Percentiles rank a stretch among this genome's conserved stretches.
Evolutionary conservation across 805 yeast genomes (phyloP).

Genomic region (Wickerhamomyces ciferrii): DNA sequence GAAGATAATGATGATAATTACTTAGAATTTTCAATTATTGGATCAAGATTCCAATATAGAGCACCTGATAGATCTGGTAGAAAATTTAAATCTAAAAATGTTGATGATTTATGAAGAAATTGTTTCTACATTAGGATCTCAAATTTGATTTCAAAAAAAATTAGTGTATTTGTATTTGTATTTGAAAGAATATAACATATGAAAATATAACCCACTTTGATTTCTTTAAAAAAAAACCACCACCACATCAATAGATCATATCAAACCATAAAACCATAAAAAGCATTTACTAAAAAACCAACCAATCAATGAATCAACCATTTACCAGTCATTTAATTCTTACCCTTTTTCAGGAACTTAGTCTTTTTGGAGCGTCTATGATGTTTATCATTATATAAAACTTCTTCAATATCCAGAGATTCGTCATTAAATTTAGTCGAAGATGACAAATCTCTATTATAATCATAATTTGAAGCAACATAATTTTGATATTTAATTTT

Average conservation of each 20-base stretch:
- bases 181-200: background rate
- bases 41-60: constrained; percentile 72
- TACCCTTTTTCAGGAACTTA: background rate
- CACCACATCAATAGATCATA: no score
- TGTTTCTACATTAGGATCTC: no score
- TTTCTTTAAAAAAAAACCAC: background rate
- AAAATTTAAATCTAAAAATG: constrained; percentile 78
- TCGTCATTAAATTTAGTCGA: background rate
- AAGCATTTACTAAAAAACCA: no score
- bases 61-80: constrained; percentile 77
- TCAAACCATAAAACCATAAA: no score
- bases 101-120: constrained; percentile 44
- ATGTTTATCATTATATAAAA: constrained; percentile 12
- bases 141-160: no score
- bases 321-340: no score
- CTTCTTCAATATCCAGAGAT: constrained; percentile 9
- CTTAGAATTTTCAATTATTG: constrained; percentile 62
- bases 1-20: constrained; percentile 29
- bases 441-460: background rate
- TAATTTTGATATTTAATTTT: background rate
- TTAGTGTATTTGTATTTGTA: no score
- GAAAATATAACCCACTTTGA: background rate
- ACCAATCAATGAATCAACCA: no score
- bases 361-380: constrained; percentile 16
- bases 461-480: no score